A percentile compares a stretch with the other conserved stretches of the same genome.
Evolutionary conservation across 345 rosid species (phyloP).

Genomic region (Syzygium jambos): DNA sequence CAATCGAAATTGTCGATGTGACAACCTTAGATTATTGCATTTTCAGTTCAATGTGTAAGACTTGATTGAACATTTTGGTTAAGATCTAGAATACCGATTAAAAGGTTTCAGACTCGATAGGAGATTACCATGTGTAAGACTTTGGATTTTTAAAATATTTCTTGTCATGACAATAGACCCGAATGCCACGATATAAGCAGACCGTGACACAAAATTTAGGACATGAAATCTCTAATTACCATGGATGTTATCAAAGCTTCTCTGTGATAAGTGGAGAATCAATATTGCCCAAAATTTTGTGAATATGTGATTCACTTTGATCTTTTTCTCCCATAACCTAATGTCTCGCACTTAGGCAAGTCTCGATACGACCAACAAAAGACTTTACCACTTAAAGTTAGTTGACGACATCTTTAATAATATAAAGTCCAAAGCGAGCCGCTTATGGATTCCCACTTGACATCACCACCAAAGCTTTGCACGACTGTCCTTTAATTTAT

Average conservation of each 20-base stretch:
- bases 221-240: background rate
- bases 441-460: background rate
- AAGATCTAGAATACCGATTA: background rate
- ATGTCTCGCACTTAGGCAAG: background rate
- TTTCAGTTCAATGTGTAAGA: background rate
- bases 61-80: background rate
- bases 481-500: background rate
- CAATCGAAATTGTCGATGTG: background rate
- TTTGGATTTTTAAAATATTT: background rate
- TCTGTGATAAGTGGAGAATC: background rate
- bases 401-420: background rate
- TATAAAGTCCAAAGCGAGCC: background rate
- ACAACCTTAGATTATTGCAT: background rate
- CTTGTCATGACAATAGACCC: rapidly evolving
- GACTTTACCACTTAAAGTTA: background rate
- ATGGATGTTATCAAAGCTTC: background rate
- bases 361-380: background rate
- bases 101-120: background rate
- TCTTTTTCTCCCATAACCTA: background rate
- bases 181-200: background rate
- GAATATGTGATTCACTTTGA: background rate
- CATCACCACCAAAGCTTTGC: background rate
- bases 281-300: background rate
- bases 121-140: background rate
- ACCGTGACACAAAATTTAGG: background rate